phyloP scores from a whole-genome alignment of 768 basidiomycete species.

The Rhodotorula graminis region DNA sequence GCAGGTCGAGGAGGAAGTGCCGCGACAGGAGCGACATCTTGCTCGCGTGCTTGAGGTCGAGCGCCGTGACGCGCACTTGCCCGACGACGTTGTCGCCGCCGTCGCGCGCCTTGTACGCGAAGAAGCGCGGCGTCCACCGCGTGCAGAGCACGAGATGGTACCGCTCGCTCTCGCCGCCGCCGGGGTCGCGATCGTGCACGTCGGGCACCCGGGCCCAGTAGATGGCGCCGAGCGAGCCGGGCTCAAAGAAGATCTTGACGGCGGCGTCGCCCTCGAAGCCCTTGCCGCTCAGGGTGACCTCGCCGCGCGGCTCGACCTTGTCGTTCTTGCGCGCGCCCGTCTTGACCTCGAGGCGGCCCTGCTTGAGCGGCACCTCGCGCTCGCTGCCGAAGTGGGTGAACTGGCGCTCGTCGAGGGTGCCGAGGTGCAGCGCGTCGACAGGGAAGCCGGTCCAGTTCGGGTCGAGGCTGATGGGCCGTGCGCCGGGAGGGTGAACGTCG shows the following conservation, averaged over 20 bases:
- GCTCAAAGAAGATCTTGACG: background rate
- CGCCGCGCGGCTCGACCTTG: background rate
- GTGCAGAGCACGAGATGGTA: slow-evolving; percentile 5
- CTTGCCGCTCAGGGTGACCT: background rate
- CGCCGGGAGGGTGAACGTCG: background rate
- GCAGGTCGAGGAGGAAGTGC: background rate
- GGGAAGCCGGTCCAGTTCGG: slow-evolving; percentile 4
- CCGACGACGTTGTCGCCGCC: too few species aligned
- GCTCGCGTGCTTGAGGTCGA: slow-evolving; percentile 8
- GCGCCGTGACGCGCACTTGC: background rate
- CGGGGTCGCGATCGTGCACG: background rate
- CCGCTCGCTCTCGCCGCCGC: background rate
- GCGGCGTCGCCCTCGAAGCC: background rate
- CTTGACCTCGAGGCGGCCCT: slow-evolving; percentile 4
- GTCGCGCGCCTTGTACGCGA: background rate
- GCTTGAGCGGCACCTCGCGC: background rate
- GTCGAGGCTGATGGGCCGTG: background rate
- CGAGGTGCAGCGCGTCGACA: slow-evolving; percentile 7
- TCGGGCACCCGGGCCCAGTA: background rate
- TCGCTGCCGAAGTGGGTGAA: slow-evolving; percentile 2
- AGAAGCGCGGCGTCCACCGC: slow-evolving; percentile 10
- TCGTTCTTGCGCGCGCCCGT: background rate
- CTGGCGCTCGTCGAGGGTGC: slow-evolving; percentile 14
- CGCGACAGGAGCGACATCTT: slow-evolving; percentile 1
- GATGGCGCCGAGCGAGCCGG: background rate